Evolutionary conservation across 257 asterid genomes (phyloP).

Genomic region (Capsicum chinense): DNA sequence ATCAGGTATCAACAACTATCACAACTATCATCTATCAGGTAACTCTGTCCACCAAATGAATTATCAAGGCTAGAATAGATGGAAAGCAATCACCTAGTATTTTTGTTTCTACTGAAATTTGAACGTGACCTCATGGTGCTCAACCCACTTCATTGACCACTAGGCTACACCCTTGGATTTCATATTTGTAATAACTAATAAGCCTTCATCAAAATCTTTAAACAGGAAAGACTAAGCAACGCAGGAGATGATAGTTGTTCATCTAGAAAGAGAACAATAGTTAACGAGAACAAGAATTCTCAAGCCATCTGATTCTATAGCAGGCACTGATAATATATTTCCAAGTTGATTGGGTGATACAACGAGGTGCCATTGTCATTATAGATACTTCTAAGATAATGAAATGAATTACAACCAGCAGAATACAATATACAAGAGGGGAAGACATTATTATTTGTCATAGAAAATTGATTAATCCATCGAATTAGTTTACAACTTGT

Average conservation of each 20-base stretch:
- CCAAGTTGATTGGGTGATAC: conserved; percentile 4
- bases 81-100: not conserved
- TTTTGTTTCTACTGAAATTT: not conserved
- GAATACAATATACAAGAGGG: not conserved
- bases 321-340: not conserved
- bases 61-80: not conserved
- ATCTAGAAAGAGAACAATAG: conserved; percentile 5
- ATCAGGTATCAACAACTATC: too few species aligned
- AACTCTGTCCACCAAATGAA: not conserved
- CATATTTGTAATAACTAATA: not conserved
- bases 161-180: not conserved
- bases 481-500: not conserved
- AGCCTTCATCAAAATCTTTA: not conserved
- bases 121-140: not conserved
- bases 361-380: conserved; percentile 14
- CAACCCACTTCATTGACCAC: not conserved
- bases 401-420: not conserved
- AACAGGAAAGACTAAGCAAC: not conserved
- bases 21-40: too few species aligned
- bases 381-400: not conserved
- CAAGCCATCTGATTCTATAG: not conserved
- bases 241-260: not conserved
- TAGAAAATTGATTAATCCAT: not conserved
- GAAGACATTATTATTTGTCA: not conserved
- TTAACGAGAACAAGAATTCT: not conserved